Evolutionary conservation across 805 yeast genomes (phyloP), one percentile per base, ranked within the genome.

Genomic region (Vanderwaltozyma verrucispora): DNA sequence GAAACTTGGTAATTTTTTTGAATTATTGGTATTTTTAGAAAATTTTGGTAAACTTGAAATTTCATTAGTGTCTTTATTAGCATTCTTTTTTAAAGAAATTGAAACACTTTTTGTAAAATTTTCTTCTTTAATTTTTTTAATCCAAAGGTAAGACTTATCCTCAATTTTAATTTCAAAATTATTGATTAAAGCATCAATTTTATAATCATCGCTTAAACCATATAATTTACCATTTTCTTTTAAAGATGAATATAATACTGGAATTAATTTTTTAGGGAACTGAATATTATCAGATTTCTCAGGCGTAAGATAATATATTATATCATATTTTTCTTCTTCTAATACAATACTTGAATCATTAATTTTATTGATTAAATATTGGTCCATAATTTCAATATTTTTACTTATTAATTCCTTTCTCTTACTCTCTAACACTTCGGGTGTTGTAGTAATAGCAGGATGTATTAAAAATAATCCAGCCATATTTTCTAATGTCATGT

Each of bases 381-480:
- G 86, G 27, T 64, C 61, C 11, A 64, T 48, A 2, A 53, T 42
- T 19, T 43, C 49, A 8, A 64, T 50, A 20, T 53, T 55, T 9
- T 39, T 36, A 8, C 36, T 17, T 4, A 65, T 58, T 24, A 52
- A 47, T 25, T 59, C 45, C 5, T 36, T 20, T 54, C 75, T 74
- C 29, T 62, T 55, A 1, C 43, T 28, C 33, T 62, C 68, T 15
- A 77, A 74, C 15, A 60, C 37, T 4, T 54, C 62, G 31, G 77
- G 79, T 28, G 71, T 68, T 0, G 79, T 72, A 11, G 78, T 82
- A 33, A 74, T 68, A 7, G 82, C 78, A 15, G 86, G 86, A 50
- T 79, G 86, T 37, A 79, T 65, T 35, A 79, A 62, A 20, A 78
- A 56, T 38, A 77, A 58, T 30, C 51, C 53, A 9, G 38, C 38